Conservation (phyloP, 2,329 filamentous ascomycete genomes). For the Aureobasidium sp. region DNA sequence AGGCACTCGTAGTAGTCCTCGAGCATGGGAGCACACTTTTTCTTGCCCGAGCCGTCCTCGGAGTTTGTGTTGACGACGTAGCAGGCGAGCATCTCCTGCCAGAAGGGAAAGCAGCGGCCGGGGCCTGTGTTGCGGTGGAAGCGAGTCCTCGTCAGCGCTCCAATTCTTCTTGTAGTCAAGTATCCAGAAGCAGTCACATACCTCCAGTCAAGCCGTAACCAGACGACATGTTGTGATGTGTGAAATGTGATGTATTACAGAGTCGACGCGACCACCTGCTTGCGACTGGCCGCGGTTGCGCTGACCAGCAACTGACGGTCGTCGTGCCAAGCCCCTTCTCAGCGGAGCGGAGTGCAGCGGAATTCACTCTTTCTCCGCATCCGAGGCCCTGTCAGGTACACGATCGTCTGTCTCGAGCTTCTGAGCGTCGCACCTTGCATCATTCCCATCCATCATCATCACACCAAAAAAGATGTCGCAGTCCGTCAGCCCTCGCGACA, state of each 20-base stretch:
- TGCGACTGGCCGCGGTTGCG: not conserved
- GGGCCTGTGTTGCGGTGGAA: conserved; percentile 39
- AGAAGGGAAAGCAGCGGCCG: conserved; percentile 94
- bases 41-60: conserved; percentile 71
- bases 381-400: not conserved
- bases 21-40: conserved; percentile 73
- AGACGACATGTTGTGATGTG: conserved; percentile 56
- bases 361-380: not conserved
- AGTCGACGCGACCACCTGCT: not conserved
- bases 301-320: not conserved
- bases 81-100: conserved; percentile 98
- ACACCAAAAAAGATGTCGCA: not conserved
- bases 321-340: not conserved
- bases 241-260: not conserved
- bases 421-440: not conserved
- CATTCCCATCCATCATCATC: not conserved
- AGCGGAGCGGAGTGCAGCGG: not conserved
- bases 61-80: conserved; percentile 87
- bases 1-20: conserved; percentile 99
- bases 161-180: not conserved
- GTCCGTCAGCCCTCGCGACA: not conserved
- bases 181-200: conserved; percentile 34
- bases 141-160: not conserved
- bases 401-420: too few species aligned
- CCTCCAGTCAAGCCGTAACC: conserved; percentile 76